A percentile compares a stretch with the other conserved stretches of the same genome.
Evolutionary conservation across 1,284 basidiomycete species (phyloP).

Genomic region (Bjerkandera adusta): DNA sequence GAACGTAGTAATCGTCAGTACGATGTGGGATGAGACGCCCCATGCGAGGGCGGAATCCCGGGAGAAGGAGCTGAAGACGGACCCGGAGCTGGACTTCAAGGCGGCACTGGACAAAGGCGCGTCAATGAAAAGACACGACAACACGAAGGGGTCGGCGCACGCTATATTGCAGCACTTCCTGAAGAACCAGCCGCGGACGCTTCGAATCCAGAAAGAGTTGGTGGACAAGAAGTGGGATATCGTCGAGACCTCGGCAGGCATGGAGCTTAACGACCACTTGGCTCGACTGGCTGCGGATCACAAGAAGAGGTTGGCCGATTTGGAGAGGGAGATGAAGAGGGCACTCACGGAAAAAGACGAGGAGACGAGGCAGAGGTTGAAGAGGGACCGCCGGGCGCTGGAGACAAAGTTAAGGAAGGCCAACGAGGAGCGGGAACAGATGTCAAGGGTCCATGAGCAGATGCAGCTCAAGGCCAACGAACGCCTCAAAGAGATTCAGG

Average conservation of each 20-base stretch:
- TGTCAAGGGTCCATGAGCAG: neutral
- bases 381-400: neutral
- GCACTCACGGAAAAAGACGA: neutral
- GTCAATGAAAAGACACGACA: slow-evolving; percentile 17
- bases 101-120: slow-evolving; percentile 20
- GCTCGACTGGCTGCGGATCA: slow-evolving; percentile 10
- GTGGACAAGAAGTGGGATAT: slow-evolving; percentile 15
- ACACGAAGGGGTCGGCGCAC: slow-evolving; percentile 11
- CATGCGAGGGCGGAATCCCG: slow-evolving; percentile 10
- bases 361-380: neutral
- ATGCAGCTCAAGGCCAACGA: slow-evolving; percentile 4
- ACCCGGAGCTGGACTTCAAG: slow-evolving; percentile 15
- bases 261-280: slow-evolving; percentile 6
- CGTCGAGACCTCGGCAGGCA: slow-evolving; percentile 11
- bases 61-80: slow-evolving; percentile 14
- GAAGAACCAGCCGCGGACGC: slow-evolving; percentile 6
- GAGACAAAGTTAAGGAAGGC: neutral
- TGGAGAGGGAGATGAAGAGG: neutral
- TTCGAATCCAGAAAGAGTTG: slow-evolving; percentile 16
- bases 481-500: neutral
- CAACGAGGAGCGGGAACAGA: neutral
- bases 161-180: slow-evolving; percentile 13
- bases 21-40: slow-evolving; percentile 46
- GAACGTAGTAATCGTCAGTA: slow-evolving; percentile 51
- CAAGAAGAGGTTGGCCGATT: slow-evolving; percentile 13